phyloP scores from a whole-genome alignment of 331 rosid species.

The Phaseolus coccineus region DNA sequence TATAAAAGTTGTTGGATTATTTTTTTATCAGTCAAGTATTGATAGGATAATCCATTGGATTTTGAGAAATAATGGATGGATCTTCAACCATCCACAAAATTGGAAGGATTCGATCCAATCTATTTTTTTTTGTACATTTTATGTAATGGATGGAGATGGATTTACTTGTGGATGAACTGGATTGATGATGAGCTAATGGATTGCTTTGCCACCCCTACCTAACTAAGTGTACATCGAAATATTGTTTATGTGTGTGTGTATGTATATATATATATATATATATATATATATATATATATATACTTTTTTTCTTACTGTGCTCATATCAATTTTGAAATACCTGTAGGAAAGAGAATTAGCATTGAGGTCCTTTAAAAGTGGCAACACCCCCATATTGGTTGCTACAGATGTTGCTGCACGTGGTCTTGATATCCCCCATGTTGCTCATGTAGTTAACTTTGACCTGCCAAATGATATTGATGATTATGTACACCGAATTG shows the following conservation, averaged over 20 bases:
- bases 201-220: too few relatives aligned
- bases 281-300: neutral
- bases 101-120: too few relatives aligned
- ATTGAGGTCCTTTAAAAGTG: slow-evolving; percentile 80
- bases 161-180: too few relatives aligned
- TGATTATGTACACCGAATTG: slow-evolving; percentile 89
- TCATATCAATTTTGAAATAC: slow-evolving; percentile 31
- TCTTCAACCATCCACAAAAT: too few relatives aligned
- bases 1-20: too few relatives aligned
- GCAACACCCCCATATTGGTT: slow-evolving; percentile 82
- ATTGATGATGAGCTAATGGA: too few relatives aligned
- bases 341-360: slow-evolving; percentile 88
- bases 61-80: too few relatives aligned
- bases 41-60: too few relatives aligned
- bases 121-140: too few relatives aligned
- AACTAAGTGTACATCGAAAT: neutral
- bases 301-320: neutral
- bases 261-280: too few relatives aligned
- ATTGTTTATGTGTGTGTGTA: neutral
- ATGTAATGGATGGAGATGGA: too few relatives aligned
- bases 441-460: slow-evolving; percentile 84
- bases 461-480: slow-evolving; percentile 91
- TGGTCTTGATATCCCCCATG: slow-evolving; percentile 88
- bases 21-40: too few relatives aligned
- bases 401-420: slow-evolving; percentile 96